Evolutionary conservation across 179 eudicot species (phyloP).

Genomic region (Dionaea muscipula): DNA sequence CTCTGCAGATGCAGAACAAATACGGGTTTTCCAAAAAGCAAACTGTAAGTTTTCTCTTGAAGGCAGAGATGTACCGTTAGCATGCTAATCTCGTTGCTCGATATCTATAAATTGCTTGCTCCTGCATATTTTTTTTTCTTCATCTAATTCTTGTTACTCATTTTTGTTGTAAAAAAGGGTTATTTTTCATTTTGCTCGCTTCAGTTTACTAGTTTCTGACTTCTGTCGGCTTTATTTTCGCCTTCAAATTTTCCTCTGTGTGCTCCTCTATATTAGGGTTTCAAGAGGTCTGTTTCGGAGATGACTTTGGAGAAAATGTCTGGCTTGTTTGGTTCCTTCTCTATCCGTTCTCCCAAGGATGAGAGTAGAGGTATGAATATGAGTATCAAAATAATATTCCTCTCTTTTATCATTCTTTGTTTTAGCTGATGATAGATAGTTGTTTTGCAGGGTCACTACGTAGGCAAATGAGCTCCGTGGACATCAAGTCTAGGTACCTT

Average conservation of each 20-base stretch:
- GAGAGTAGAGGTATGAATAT: slow-evolving; percentile 40
- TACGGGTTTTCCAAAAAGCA: slow-evolving; percentile 56
- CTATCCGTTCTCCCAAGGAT: slow-evolving; percentile 44
- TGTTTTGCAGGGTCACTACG: slow-evolving; percentile 38
- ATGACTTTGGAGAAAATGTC: slow-evolving; percentile 60
- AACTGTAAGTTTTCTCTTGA: slow-evolving; percentile 22
- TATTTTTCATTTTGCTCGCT: slow-evolving; percentile 1
- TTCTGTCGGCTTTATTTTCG: background rate
- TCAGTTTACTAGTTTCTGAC: background rate
- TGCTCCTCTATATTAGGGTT: slow-evolving; percentile 15
- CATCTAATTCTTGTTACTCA: no score
- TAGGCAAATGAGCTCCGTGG: slow-evolving; percentile 45
- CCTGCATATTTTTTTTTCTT: no score
- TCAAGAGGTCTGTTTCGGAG: slow-evolving; percentile 62
- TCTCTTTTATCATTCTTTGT: background rate
- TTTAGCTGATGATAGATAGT: slow-evolving; percentile 3
- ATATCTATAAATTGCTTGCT: no score
- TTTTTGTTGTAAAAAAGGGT: background rate
- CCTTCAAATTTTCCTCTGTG: background rate
- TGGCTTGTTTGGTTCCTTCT: slow-evolving; percentile 57
- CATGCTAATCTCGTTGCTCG: no score
- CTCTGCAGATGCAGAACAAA: slow-evolving; percentile 83
- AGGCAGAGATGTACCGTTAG: no score
- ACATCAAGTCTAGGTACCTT: slow-evolving; percentile 45
- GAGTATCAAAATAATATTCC: no score